A percentile compares a stretch with the other conserved stretches of the same genome.
Conservation (phyloP, 2,329 filamentous ascomycete species). For the Tolypocladium pustulatum region DNA sequence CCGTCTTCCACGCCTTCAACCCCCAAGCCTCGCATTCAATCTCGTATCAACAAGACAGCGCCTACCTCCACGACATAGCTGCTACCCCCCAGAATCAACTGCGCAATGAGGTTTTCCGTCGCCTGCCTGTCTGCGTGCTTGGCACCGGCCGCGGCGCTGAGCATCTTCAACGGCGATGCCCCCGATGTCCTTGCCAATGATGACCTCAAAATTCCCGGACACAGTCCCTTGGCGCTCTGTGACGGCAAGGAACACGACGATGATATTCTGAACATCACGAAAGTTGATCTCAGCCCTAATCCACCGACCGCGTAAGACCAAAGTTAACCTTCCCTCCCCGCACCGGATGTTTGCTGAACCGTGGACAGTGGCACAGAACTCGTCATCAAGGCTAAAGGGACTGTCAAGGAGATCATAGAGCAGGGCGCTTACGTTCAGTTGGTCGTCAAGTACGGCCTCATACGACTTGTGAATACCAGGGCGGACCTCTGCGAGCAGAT, state of each 20-base stretch:
- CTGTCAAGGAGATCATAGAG: slow-evolving; percentile 60
- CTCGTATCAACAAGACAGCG: neutral
- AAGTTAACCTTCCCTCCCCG: neutral
- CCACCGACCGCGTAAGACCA: slow-evolving; percentile 65
- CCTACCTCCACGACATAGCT: neutral
- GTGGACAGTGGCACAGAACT: slow-evolving; percentile 61
- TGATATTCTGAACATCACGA: slow-evolving; percentile 66
- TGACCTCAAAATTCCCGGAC: slow-evolving; percentile 61
- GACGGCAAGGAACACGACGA: slow-evolving; percentile 48
- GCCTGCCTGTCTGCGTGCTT: slow-evolving; percentile 35
- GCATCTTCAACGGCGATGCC: slow-evolving; percentile 24
- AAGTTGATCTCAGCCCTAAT: slow-evolving; percentile 75
- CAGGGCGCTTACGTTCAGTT: slow-evolving; percentile 74
- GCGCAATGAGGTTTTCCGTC: slow-evolving; percentile 26
- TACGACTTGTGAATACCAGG: slow-evolving; percentile 72
- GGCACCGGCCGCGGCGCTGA: slow-evolving; percentile 33
- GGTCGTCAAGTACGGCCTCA: slow-evolving; percentile 87
- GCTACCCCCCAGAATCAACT: neutral
- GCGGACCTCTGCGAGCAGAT: slow-evolving; percentile 86
- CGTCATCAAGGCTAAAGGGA: slow-evolving; percentile 67
- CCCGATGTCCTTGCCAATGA: slow-evolving; percentile 28
- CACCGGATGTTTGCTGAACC: slow-evolving; percentile 11
- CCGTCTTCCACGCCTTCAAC: neutral
- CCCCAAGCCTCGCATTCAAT: neutral
- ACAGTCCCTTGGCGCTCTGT: slow-evolving; percentile 80